Base-by-base conservation (phyloP, 2,329 filamentous ascomycete species). In the Phyllosticta citribraziliensis region DNA sequence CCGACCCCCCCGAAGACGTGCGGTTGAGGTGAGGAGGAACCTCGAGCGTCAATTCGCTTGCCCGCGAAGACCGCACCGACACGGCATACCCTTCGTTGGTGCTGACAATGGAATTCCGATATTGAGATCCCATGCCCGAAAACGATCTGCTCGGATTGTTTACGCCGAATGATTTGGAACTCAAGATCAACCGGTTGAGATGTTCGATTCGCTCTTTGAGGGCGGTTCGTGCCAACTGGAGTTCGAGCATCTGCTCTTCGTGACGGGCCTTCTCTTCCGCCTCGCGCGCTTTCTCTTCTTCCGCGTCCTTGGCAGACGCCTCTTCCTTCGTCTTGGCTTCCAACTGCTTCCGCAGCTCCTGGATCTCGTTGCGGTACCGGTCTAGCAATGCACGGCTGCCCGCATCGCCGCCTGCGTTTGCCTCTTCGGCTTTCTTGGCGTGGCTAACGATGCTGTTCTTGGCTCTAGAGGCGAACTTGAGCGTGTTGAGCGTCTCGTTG, bases 391-490 rank as follows among this genome's bases (percentile, higher is more conserved):
- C 92, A 61, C 91, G 84, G 54, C 91, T 91, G 25, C 88, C 89
- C 11, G 91, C 88, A 74, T 97, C 93, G 17, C 78, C 81, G 50
- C 88, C 87, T 51, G 82, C 81, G 24, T 93, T 79, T 2, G 93
- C 91, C 73, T 97, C 94, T 67, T 96, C 91, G 6, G 93, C 93
- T 70, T 86, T 89, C 80, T 97, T 97, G 35, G 94, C 94, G 75
- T 97, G 92, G 67, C 91, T 97, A 70, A 97, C 88, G 69, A 99
- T 96, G 71, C 88, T 99, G 75, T 99, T 99, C 80, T 96, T 97
- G 53, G 94, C 94, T 68, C 94, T 84, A 11, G 92, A 94, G 1
- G 94, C 94, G 71, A 99, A 99, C 69, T 97, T 99, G 64, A 99
- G 79, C 0, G 94, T 99, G 72, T 96, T 99, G 60, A 99, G 77